Conservation (phyloP, 768 basidiomycete species). For the Pleurotus salmoneostramineus region DNA sequence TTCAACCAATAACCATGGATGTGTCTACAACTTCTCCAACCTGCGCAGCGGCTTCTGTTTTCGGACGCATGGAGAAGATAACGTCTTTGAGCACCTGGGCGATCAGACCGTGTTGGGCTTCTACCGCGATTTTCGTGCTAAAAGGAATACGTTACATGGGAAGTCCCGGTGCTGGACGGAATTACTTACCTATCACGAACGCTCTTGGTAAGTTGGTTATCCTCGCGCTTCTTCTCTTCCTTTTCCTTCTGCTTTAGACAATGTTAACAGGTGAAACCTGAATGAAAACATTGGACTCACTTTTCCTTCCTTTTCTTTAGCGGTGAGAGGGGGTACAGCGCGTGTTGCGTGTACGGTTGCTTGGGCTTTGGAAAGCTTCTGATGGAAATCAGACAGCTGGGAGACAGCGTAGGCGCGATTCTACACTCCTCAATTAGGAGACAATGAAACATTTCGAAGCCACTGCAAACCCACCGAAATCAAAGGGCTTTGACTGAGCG, state of each 20-base stretch:
- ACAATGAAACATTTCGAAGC: neutral
- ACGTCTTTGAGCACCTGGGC: slow-evolving; percentile 92
- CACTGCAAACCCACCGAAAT: slow-evolving; percentile 70
- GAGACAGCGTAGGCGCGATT: slow-evolving; percentile 93
- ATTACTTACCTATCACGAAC: slow-evolving; percentile 78
- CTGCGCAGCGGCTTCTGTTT: slow-evolving; percentile 18
- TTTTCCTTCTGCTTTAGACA: slow-evolving; percentile 38
- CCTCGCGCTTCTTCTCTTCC: slow-evolving; percentile 82
- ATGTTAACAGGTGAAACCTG: neutral
- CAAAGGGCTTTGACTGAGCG: slow-evolving; percentile 87
- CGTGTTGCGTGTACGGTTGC: slow-evolving; percentile 53
- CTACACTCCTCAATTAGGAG: slow-evolving; percentile 33
- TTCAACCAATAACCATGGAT: slow-evolving; percentile 46
- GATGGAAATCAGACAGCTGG: slow-evolving; percentile 84
- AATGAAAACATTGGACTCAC: slow-evolving; percentile 20
- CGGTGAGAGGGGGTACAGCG: slow-evolving; percentile 39
- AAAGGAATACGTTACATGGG: neutral
- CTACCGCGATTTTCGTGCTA: slow-evolving; percentile 85
- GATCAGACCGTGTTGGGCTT: slow-evolving; percentile 92
- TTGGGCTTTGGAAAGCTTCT: slow-evolving; percentile 81
- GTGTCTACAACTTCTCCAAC: slow-evolving; percentile 31
- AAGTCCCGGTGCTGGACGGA: neutral
- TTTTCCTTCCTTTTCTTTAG: slow-evolving; percentile 55
- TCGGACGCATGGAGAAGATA: slow-evolving; percentile 69
- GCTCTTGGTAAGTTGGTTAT: slow-evolving; percentile 83